These are phyloP conservation scores for Cytospora leucostoma DNA, from an alignment of 2,329 filamentous ascomycete genomes.

Conservation along the genomic window DNA sequence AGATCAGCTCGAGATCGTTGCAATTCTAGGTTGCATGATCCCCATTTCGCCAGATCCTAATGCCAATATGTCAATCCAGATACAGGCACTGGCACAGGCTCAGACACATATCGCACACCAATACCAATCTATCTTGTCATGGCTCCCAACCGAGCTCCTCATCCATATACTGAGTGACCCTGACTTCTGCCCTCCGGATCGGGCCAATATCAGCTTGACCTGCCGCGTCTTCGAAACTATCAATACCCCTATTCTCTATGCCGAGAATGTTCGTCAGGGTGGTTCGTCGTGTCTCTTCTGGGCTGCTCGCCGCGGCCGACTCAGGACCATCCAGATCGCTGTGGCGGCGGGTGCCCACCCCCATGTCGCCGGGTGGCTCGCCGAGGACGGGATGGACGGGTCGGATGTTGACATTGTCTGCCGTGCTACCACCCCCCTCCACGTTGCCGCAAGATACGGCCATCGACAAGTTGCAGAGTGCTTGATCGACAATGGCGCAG, in stretches of 20 bases:
- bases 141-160: slow-evolving; percentile 5
- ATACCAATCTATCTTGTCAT: not conserved
- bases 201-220: slow-evolving; percentile 5
- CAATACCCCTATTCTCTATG: slow-evolving; percentile 31
- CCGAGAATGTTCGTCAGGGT: slow-evolving; percentile 27
- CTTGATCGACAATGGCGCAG: slow-evolving; percentile 45
- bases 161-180: not conserved
- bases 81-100: not conserved
- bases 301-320: slow-evolving; percentile 30
- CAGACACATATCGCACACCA: not conserved
- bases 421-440: slow-evolving; percentile 28
- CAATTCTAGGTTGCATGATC: not conserved
- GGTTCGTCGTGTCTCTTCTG: slow-evolving; percentile 29
- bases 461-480: slow-evolving; percentile 31
- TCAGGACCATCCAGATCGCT: slow-evolving; percentile 31
- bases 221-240: slow-evolving; percentile 29
- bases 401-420: slow-evolving; percentile 3
- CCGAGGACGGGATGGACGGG: slow-evolving; percentile 15
- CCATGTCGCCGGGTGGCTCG: slow-evolving; percentile 21
- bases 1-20: not conserved
- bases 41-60: not conserved
- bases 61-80: not conserved
- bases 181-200: not conserved
- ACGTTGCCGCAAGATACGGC: slow-evolving; percentile 32
- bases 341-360: slow-evolving; percentile 31